phyloP scores from a whole-genome alignment of 768 basidiomycete species.

The Glaciozyma martinii region DNA sequence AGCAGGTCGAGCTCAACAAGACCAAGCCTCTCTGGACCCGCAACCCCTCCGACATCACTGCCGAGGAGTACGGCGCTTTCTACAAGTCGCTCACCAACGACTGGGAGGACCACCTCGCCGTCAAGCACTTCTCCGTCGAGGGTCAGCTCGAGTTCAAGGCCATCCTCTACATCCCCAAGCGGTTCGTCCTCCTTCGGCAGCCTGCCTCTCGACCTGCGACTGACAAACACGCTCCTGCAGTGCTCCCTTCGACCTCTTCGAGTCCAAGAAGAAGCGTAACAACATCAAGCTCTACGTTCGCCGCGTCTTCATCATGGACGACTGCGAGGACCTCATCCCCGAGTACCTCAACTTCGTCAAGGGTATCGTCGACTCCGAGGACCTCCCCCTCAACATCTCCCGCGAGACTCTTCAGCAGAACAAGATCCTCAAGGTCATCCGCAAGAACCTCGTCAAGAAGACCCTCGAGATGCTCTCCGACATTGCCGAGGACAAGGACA shows the following conservation, averaged over 20 bases:
- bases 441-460: constrained; percentile 99
- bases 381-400: constrained; percentile 98
- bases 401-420: constrained; percentile 99
- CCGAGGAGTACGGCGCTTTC: constrained; percentile 89
- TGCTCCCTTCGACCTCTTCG: constrained; percentile 98
- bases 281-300: constrained; percentile 99
- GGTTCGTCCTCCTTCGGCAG: constrained; percentile 47
- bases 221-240: constrained; percentile 41
- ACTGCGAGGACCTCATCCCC: constrained; percentile 97
- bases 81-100: constrained; percentile 99
- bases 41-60: constrained; percentile 85
- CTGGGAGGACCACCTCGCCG: constrained; percentile 99
- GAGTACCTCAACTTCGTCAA: constrained; percentile 99
- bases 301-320: constrained; percentile 99
- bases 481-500: constrained; percentile 99
- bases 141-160: constrained; percentile 99
- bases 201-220: neutral
- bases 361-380: constrained; percentile 98
- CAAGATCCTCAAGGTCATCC: constrained; percentile 99
- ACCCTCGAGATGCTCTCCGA: constrained; percentile 86
- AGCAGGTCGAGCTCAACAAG: constrained; percentile 99
- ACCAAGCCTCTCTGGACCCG: constrained; percentile 99
- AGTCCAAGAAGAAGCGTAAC: constrained; percentile 99
- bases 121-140: constrained; percentile 99
- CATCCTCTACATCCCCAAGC: constrained; percentile 92